A percentile compares a stretch with the other conserved stretches of the same genome.
Evolutionary conservation across 2,329 filamentous ascomycete genomes (phyloP).

Genomic region (Polychaeton citri): DNA sequence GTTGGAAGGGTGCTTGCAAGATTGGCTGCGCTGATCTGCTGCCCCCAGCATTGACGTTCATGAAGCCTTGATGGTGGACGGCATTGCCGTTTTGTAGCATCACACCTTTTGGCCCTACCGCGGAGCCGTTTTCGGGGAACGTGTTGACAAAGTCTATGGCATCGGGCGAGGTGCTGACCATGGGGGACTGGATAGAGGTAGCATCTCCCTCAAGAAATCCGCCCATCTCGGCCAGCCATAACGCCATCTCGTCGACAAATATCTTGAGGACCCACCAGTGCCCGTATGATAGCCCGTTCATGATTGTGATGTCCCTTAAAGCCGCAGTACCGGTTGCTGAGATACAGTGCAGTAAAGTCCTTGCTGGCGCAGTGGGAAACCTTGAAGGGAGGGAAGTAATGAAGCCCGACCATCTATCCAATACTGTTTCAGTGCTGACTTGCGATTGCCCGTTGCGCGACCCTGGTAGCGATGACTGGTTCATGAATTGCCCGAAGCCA

Average conservation of each 20-base stretch:
- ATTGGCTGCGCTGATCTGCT: background rate
- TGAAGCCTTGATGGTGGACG: background rate
- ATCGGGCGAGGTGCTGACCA: background rate
- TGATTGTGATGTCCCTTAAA: constrained; percentile 68
- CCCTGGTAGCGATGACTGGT: constrained; percentile 10
- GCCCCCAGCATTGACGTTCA: background rate
- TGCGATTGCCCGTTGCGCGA: constrained; percentile 20
- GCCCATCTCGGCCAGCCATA: constrained; percentile 78
- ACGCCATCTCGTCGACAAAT: constrained; percentile 88
- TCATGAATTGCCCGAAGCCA: constrained; percentile 27
- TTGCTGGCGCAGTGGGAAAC: constrained; percentile 60
- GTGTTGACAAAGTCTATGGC: background rate
- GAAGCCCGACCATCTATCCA: constrained; percentile 68
- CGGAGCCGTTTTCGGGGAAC: background rate
- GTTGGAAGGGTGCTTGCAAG: constrained; percentile 3
- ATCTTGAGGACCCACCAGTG: constrained; percentile 93
- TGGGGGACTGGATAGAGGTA: background rate
- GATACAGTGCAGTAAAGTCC: constrained; percentile 64
- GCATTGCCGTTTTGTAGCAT: background rate
- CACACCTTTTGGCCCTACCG: background rate
- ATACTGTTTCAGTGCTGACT: constrained; percentile 44
- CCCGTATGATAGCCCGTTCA: constrained; percentile 68
- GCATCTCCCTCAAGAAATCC: constrained; percentile 55
- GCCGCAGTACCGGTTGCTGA: constrained; percentile 63
- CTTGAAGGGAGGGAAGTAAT: constrained; percentile 53